Evolutionary conservation across 495 filamentous ascomycete species (phyloP).

Genomic region (Hypoxylon cercidicola): DNA sequence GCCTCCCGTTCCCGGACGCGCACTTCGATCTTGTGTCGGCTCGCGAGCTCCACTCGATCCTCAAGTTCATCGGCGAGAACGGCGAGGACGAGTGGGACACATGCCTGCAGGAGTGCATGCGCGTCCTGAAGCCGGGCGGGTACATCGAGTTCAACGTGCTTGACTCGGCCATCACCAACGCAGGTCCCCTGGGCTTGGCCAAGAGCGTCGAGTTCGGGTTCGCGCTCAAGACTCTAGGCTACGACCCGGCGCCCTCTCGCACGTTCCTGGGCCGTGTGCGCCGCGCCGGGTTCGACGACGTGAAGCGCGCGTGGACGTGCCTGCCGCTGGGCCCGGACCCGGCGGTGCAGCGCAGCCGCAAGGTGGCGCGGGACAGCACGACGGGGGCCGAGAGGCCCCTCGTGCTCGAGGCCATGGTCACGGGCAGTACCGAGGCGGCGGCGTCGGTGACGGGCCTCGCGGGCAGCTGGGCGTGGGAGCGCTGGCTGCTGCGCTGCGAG

Average conservation of each 20-base stretch:
- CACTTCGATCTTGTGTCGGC: slow-evolving; percentile 94
- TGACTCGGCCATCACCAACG: slow-evolving; percentile 87
- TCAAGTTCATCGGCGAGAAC: slow-evolving; percentile 73
- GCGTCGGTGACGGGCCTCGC: slow-evolving; percentile 82
- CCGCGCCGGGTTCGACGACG: slow-evolving; percentile 75
- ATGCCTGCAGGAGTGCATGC: slow-evolving; percentile 84
- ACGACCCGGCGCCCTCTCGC: slow-evolving; percentile 86
- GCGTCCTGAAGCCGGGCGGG: slow-evolving; percentile 90
- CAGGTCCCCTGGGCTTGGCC: slow-evolving; percentile 79
- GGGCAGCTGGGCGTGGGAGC: slow-evolving; percentile 94
- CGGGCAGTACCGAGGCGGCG: slow-evolving; percentile 76
- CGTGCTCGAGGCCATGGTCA: slow-evolving; percentile 72
- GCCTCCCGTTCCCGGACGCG: slow-evolving; percentile 85
- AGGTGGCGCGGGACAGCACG: slow-evolving; percentile 45
- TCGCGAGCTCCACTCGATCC: slow-evolving; percentile 82
- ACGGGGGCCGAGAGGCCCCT: slow-evolving; percentile 57
- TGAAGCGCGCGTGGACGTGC: slow-evolving; percentile 90
- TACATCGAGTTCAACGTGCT: slow-evolving; percentile 90
- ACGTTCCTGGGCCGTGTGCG: slow-evolving; percentile 78
- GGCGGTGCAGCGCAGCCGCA: slow-evolving; percentile 49
- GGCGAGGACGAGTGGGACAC: slow-evolving; percentile 86
- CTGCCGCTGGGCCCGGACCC: slow-evolving; percentile 82
- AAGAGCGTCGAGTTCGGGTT: slow-evolving; percentile 89
- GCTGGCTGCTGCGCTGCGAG: slow-evolving; percentile 89
- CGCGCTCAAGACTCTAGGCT: slow-evolving; percentile 84